Percentiles rank a stretch among this genome's conserved stretches.
Evolutionary conservation across 208 protist species (phyloP).

Genomic region (Leishmania amazonensis): DNA sequence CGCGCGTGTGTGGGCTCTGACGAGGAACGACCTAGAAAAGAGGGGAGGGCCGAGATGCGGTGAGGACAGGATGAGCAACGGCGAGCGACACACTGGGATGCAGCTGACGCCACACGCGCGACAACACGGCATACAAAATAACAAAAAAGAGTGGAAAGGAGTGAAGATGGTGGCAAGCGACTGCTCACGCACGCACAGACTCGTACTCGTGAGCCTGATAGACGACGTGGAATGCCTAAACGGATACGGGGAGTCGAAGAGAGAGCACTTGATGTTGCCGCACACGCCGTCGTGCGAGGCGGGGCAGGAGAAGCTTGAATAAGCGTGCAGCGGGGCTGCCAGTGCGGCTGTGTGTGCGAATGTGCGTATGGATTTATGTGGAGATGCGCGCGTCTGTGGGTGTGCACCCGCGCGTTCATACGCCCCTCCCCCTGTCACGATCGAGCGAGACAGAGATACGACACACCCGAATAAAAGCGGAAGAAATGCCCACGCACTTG

Average conservation of each 20-base stretch:
- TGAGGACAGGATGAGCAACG: background rate
- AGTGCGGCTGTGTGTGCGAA: background rate
- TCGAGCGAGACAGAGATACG: background rate
- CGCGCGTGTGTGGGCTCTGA: background rate
- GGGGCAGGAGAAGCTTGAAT: background rate
- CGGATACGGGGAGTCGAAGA: background rate
- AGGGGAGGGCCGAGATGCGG: conserved; percentile 6
- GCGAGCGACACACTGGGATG: background rate
- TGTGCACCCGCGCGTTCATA: background rate
- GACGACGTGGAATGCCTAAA: background rate
- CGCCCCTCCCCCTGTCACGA: background rate
- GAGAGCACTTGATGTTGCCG: background rate
- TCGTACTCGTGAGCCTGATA: background rate
- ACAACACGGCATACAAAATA: background rate
- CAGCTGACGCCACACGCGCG: background rate
- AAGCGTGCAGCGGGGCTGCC: background rate
- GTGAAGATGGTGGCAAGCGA: background rate
- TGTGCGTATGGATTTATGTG: background rate
- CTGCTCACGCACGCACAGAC: background rate
- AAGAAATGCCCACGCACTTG: background rate
- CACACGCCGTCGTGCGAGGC: background rate
- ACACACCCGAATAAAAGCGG: background rate
- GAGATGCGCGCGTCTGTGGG: background rate
- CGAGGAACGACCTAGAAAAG: background rate
- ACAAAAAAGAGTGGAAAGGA: background rate